These are phyloP conservation scores for Solanum arcanum DNA, from an alignment of 257 asterid genomes.

Conservation along the genomic window DNA sequence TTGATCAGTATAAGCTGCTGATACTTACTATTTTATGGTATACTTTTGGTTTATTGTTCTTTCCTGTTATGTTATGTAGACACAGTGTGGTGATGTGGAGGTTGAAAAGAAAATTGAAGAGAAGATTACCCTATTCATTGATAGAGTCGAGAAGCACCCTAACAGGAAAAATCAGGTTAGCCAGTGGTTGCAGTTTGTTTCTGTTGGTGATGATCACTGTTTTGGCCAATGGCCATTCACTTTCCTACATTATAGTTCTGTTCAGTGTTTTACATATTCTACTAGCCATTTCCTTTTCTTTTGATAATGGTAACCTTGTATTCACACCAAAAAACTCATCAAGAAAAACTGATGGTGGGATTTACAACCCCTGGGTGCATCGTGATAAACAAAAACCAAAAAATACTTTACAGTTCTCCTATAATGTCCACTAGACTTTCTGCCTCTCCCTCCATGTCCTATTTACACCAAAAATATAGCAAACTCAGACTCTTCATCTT, in stretches of 20 bases:
- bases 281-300: background rate
- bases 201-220: background rate
- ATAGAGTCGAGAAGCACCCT: constrained; percentile 93
- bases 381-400: background rate
- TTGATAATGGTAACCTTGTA: background rate
- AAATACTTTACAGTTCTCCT: background rate
- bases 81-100: constrained; percentile 89
- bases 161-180: constrained; percentile 94
- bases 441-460: background rate
- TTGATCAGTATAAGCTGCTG: background rate
- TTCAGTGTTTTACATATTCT: background rate
- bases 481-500: background rate
- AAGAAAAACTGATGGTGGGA: background rate
- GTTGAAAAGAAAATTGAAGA: constrained; percentile 84
- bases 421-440: background rate
- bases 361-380: background rate
- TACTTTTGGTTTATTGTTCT: background rate
- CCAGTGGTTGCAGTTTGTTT: background rate
- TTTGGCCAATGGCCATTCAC: background rate
- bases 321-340: background rate
- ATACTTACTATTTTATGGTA: background rate
- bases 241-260: background rate
- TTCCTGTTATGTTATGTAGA: constrained; percentile 23
- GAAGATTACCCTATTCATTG: constrained; percentile 85
- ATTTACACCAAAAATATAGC: background rate